These are phyloP conservation scores for Urtica urens DNA, from an alignment of 306 rosid genomes.

Conservation along the genomic window DNA sequence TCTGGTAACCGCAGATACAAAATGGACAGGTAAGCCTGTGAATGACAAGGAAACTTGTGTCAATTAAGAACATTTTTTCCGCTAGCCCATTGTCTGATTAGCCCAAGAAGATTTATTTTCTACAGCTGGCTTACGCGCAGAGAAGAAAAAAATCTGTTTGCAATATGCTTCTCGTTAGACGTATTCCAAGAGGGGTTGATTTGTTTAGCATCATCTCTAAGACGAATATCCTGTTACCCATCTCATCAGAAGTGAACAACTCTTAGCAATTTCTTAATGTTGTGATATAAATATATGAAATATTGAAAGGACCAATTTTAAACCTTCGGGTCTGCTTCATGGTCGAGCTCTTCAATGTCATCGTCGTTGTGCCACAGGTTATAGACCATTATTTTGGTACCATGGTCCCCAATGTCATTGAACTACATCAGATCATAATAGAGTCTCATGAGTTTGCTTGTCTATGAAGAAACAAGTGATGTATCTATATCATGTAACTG, in stretches of 20 bases:
- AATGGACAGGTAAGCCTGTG: conserved; percentile 75
- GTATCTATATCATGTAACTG: neutral
- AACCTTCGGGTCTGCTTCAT: conserved; percentile 65
- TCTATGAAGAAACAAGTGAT: no score
- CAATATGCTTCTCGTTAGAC: conserved; percentile 63
- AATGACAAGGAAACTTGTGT: conserved; percentile 11
- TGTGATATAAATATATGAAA: conserved; percentile 6
- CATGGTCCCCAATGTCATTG: conserved; percentile 65
- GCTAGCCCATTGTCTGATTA: no score
- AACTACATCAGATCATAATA: no score
- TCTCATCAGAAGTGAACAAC: conserved; percentile 6
- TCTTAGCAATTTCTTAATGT: neutral
- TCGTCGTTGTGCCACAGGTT: conserved; percentile 78
- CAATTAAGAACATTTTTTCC: no score
- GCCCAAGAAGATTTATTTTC: no score
- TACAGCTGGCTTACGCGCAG: conserved; percentile 85
- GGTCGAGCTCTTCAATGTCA: conserved; percentile 57
- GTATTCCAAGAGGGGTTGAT: conserved; percentile 21
- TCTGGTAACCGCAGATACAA: conserved; percentile 65
- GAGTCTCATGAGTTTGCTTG: no score
- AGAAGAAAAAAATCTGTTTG: conserved; percentile 51
- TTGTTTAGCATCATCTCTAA: conserved; percentile 45
- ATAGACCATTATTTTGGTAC: conserved; percentile 77
- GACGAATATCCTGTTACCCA: conserved; percentile 62
- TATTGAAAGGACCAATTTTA: conserved; percentile 5